Percentiles rank a stretch among this genome's conserved stretches.
phyloP scores from a whole-genome alignment of 192 early-diverging fungal genomes.

The Backusella liffmaniae region DNA sequence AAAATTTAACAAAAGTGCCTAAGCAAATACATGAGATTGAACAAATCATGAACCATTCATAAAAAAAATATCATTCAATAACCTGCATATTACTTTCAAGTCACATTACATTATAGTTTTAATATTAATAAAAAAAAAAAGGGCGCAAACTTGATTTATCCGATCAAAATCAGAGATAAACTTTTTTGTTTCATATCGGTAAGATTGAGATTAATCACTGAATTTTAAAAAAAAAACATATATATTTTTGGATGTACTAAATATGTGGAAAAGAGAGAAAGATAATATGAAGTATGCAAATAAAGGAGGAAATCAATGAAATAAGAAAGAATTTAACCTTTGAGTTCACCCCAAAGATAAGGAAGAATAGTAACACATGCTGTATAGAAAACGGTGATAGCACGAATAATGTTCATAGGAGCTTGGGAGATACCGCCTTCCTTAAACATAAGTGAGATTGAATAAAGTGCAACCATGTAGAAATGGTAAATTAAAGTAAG shows the following conservation, averaged over 20 bases:
- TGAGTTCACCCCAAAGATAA: slow-evolving; percentile 33
- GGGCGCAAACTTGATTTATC: neutral
- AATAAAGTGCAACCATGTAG: slow-evolving; percentile 83
- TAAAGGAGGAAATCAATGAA: neutral
- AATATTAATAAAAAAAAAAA: neutral
- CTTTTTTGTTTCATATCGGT: neutral
- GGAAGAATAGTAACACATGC: slow-evolving; percentile 45
- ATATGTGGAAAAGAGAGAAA: neutral
- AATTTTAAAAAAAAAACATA: neutral
- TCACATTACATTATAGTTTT: neutral
- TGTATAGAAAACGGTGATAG: slow-evolving; percentile 50
- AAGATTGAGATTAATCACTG: neutral
- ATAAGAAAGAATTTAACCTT: slow-evolving; percentile 3
- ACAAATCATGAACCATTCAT: slow-evolving; percentile 40
- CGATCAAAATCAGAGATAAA: neutral
- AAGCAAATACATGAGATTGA: slow-evolving; percentile 83
- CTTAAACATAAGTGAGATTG: slow-evolving; percentile 53
- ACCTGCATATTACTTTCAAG: neutral
- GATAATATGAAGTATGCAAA: neutral
- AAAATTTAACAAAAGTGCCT: slow-evolving; percentile 80
- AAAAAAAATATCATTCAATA: neutral
- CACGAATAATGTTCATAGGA: slow-evolving; percentile 41
- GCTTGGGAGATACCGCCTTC: slow-evolving; percentile 38
- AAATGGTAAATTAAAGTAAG: slow-evolving; percentile 82
- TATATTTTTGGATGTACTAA: neutral